These are phyloP conservation scores for Chloromonas sp. DNA, from an alignment of 163 green algal species.

Conservation along the genomic window DNA sequence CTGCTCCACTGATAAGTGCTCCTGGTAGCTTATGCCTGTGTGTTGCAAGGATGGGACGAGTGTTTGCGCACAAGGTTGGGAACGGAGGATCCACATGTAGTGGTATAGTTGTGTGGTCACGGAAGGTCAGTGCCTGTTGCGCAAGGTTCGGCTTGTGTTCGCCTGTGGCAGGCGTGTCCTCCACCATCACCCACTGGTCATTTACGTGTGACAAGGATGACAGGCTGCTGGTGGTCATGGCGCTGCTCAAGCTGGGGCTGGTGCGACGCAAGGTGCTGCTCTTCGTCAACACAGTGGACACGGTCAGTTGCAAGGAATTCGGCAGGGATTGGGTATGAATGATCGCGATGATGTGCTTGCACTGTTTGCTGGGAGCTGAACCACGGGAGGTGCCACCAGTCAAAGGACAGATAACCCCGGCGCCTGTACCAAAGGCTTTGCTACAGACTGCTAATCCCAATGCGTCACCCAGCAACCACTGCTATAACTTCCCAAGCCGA, in stretches of 20 bases:
- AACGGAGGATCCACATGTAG: background rate
- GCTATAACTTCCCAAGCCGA: no score
- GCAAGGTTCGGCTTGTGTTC: no score
- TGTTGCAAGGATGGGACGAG: no score
- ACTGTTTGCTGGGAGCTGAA: background rate
- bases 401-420: no score
- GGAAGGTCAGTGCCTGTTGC: no score
- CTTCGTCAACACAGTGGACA: constrained; percentile 86
- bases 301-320: constrained; percentile 17
- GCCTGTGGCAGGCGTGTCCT: constrained; percentile 24
- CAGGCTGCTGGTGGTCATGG: constrained; percentile 72
- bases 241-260: constrained; percentile 76
- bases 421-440: no score
- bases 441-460: no score
- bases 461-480: no score
- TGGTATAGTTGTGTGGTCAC: background rate
- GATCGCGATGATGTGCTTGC: background rate
- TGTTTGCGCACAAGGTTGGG: no score
- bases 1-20: no score
- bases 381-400: no score
- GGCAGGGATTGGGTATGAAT: background rate
- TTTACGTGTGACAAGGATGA: constrained; percentile 38
- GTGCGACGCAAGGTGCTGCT: constrained; percentile 77
- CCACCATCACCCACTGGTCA: constrained; percentile 54
- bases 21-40: no score